phyloP scores from a whole-genome alignment of 139 green algal species.

The Desmodesmus armatus region DNA sequence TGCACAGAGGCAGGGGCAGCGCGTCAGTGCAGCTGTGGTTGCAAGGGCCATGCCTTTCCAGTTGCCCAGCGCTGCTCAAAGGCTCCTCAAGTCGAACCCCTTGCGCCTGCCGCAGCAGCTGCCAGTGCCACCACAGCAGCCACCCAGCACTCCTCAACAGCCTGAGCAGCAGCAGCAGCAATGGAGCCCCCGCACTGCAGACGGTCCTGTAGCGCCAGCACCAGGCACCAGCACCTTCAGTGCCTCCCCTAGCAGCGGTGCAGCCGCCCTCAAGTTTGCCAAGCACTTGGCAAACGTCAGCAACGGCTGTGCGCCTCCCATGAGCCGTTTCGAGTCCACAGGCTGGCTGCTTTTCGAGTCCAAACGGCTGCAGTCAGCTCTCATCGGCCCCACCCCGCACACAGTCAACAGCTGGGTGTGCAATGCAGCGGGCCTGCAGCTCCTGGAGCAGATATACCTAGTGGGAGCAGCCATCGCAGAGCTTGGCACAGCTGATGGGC shows the following conservation, averaged over 20 bases:
- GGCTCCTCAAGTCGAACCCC: too few relatives aligned
- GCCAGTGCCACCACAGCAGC: too few relatives aligned
- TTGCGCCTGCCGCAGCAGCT: too few relatives aligned
- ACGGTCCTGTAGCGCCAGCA: too few relatives aligned
- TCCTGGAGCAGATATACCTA: neutral
- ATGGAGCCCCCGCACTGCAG: too few relatives aligned
- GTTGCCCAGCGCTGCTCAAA: too few relatives aligned
- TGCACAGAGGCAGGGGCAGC: too few relatives aligned
- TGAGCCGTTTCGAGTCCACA: neutral
- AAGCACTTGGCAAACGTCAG: neutral
- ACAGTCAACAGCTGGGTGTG: too few relatives aligned
- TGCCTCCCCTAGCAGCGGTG: neutral
- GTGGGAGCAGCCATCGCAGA: neutral
- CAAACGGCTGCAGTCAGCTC: neutral
- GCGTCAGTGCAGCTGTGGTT: too few relatives aligned
- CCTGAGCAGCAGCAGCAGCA: slow-evolving; percentile 2
- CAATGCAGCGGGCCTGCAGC: neutral
- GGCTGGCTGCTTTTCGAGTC: neutral
- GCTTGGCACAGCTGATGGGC: neutral
- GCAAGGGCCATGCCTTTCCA: too few relatives aligned
- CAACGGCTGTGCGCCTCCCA: neutral
- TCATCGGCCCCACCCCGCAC: too few relatives aligned
- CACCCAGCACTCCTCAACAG: too few relatives aligned
- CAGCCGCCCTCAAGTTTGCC: neutral
- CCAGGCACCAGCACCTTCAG: neutral